Base-by-base conservation (phyloP, 1,139 yeast species). In the Candida labiduridarum region DNA sequence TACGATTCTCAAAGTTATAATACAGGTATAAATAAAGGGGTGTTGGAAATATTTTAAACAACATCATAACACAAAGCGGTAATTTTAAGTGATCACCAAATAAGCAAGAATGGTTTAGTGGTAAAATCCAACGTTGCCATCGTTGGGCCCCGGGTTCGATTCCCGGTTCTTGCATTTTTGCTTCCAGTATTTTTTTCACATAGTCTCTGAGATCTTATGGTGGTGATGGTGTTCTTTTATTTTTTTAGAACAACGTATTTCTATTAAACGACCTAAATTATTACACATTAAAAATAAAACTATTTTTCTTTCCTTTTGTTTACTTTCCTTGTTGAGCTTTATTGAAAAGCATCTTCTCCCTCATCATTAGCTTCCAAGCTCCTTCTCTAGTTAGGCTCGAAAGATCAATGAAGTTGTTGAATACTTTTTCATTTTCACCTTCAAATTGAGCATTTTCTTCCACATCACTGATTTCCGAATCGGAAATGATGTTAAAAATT, bases 91-190 rank as follows among this genome's bases (percentile, higher is more conserved):
- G 5, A 14, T 30, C 35, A 41, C 29, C 44, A 18, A 15, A 42
- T 29, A 19, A 19, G 46, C 46, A 43, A 43, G 46, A 51, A 51
- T 56, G 59, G 59, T 56, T 56, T 56, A 56, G 59, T 56, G 59
- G 59, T 56, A 56, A 56, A 56, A 56, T 56, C 58, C 58, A 55
- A 54, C 58, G 58, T 55, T 55, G 58, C 58, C 58, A 55, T 55
- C 58, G 58, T 53, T 54, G 59, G 59, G 59, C 57, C 59, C 59
- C 56, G 49, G 58, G 58, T 55, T 55, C 59, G 59, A 56, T 56
- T 56, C 59, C 59, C 56, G 59, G 60, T 54, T 54, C 52, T 56
- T 58, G 60, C 60, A 57, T 46, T 50, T 44, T 42, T 42, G 31
- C 18, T 31, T 16, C 9, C 4, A 4, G 3, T 19, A 19, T 34